These are phyloP conservation scores for Paramecium sonneborni DNA, from an alignment of 73 alveolate genomes.

Conservation along the genomic window DNA sequence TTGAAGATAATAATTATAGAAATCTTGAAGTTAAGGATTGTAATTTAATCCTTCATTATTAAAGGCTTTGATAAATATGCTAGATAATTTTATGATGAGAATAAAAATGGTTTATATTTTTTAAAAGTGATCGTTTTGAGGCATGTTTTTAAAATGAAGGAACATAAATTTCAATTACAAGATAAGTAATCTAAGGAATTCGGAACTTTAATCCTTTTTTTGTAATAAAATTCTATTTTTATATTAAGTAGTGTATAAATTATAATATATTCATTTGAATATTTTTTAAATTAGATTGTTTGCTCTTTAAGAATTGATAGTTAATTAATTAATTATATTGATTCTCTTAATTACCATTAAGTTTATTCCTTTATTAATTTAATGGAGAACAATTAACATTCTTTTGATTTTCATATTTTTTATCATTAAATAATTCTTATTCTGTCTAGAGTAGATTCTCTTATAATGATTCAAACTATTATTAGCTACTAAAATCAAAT, in stretches of 20 bases:
- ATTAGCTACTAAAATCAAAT: slow-evolving; percentile 20
- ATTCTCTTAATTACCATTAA: neutral
- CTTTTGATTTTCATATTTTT: neutral
- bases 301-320: neutral
- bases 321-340: neutral
- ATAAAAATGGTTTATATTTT: slow-evolving; percentile 60
- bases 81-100: slow-evolving; percentile 63
- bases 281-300: neutral
- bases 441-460: slow-evolving; percentile 28
- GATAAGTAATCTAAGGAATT: slow-evolving; percentile 55
- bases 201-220: slow-evolving; percentile 51
- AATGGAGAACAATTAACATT: neutral
- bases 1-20: slow-evolving; percentile 6
- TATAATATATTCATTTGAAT: neutral
- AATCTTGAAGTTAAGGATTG: slow-evolving; percentile 55
- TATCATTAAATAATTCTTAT: neutral
- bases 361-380: neutral
- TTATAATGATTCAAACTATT: slow-evolving; percentile 25
- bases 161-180: slow-evolving; percentile 1
- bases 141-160: slow-evolving; percentile 61
- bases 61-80: slow-evolving; percentile 62
- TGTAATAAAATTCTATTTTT: neutral
- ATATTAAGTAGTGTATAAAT: neutral
- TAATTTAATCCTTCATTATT: neutral
- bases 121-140: slow-evolving; percentile 64